phyloP scores from a whole-genome alignment of 2,329 filamentous ascomycete species.

The Trichoderma sp. region DNA sequence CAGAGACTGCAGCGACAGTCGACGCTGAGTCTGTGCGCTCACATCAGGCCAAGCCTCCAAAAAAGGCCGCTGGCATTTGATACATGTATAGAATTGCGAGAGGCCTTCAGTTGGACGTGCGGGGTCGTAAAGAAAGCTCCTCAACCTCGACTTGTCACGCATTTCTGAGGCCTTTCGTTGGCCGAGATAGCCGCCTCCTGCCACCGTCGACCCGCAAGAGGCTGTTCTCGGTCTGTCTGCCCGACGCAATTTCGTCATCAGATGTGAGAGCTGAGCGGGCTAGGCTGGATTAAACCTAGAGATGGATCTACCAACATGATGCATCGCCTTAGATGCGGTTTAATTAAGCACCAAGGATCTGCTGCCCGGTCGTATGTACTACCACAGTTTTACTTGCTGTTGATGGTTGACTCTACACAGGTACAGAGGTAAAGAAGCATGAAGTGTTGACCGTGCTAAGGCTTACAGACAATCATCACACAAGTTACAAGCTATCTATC shows the following conservation, averaged over 20 bases:
- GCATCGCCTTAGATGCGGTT: background rate
- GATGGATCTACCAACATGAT: slow-evolving; percentile 1
- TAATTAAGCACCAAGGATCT: background rate
- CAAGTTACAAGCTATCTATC: background rate
- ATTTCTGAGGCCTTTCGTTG: background rate
- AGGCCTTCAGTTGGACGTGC: background rate
- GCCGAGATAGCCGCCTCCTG: slow-evolving; percentile 14
- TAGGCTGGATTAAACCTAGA: slow-evolving; percentile 18
- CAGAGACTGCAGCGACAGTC: background rate
- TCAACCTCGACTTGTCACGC: background rate
- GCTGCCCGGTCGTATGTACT: background rate
- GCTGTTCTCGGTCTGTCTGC: background rate
- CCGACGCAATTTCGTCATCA: slow-evolving; percentile 9
- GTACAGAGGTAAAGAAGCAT: background rate
- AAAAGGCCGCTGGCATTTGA: background rate
- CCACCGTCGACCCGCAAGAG: background rate
- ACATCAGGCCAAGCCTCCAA: background rate
- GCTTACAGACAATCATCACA: background rate
- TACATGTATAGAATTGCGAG: background rate
- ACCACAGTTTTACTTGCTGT: background rate
- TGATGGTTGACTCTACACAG: background rate
- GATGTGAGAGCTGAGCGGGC: slow-evolving; percentile 10
- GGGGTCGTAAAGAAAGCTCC: background rate
- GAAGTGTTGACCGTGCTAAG: background rate
- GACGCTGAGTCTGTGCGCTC: background rate